Base-by-base conservation (phyloP, 1,139 yeast species). In the Ogataea hybrid region DNA sequence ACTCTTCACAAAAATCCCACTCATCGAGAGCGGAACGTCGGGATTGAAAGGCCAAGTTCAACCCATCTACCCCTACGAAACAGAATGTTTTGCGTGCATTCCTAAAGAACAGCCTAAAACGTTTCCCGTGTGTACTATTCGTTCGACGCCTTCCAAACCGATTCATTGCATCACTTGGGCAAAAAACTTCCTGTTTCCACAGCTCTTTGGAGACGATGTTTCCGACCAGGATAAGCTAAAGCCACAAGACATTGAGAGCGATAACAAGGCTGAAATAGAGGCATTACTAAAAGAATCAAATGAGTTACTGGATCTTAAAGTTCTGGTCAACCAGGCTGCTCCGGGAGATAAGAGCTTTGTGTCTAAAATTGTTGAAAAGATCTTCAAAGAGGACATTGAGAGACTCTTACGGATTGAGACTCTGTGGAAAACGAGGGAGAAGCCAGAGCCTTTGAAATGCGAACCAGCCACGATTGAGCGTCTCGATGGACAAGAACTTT, bases 151-250 rank as follows among this genome's bases (percentile, higher is more conserved):
- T 0, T 87, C 96, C 0, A 90, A 84, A 59, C 97, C 97, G 0
- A 84, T 92, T 8, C 99, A 94, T 59, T 88, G 97, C 61, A 84
- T 94, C 31, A 95, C 95, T 0, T 94, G 99, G 98, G 96, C 97
- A 11, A 94, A 94, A 58, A 88, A 85, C 55, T 94, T 87, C 59
- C 66, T 94, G 41, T 89, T 90, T 58, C 72, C 78, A 29, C 95
- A 89, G 59, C 68, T 94, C 41, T 92, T 89, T 62, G 90, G 81
- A 22, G 79, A 77, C 41, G 43, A 41, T 16, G 42, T 40, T 1
- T 33, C 34, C 6, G 72, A 73, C 12, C 62, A 61, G 11, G 67
- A 51, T 23, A 58, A 28, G 50, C 54, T 42, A 60, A 67, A 71
- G 28, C 62, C 63, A 3, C 69, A 63, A 17, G 70, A 70, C 22